phyloP scores from a whole-genome alignment of 108 stramenopile species.

The Skeletonema grethae region DNA sequence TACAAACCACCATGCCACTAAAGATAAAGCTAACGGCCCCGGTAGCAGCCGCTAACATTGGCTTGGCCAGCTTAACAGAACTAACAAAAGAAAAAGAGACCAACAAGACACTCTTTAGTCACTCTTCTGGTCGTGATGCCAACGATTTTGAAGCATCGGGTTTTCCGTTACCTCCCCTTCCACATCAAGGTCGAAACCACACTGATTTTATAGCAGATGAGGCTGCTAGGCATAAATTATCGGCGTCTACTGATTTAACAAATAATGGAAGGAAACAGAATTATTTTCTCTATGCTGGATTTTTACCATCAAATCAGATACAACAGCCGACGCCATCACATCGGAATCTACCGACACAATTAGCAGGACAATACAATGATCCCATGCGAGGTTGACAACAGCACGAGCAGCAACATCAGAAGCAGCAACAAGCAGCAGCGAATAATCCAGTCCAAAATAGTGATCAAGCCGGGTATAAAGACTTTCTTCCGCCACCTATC shows the following conservation, averaged over 20 bases:
- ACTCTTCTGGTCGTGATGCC: not conserved
- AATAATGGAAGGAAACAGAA: not conserved
- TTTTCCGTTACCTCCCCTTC: not conserved
- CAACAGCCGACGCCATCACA: not conserved
- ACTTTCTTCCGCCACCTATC: slow-evolving; percentile 3
- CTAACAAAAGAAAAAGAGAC: not conserved
- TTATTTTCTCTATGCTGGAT: not conserved
- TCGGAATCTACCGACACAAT: not conserved
- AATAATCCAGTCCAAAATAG: not conserved
- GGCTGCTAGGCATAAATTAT: not conserved
- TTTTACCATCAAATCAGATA: not conserved
- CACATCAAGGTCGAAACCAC: not conserved
- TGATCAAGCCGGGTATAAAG: not conserved
- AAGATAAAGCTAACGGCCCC: not conserved
- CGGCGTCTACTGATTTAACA: not conserved
- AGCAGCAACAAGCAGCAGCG: not conserved
- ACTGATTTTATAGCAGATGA: not conserved
- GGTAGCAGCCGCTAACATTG: not conserved
- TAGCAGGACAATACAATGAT: not conserved
- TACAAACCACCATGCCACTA: not conserved
- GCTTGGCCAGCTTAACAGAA: not conserved
- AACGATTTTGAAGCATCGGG: not conserved
- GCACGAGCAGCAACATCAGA: not conserved
- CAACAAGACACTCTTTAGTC: not conserved
- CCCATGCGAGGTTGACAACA: not conserved